These are phyloP conservation scores for Pseudocercospora fuligena DNA, from an alignment of 2,329 filamentous ascomycete species.

Conservation along the genomic window DNA sequence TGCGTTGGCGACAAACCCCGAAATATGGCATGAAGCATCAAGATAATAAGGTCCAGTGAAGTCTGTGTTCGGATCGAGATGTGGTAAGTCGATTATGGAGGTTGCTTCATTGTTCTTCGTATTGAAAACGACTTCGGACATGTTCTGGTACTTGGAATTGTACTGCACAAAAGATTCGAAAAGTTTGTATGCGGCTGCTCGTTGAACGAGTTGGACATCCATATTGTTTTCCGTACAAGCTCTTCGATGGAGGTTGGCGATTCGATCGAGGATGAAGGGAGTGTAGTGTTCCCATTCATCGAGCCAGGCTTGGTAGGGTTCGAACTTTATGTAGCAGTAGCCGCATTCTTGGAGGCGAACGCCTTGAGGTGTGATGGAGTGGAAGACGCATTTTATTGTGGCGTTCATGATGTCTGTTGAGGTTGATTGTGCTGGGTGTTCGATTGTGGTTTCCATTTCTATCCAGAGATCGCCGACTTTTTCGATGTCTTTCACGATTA, in stretches of 20 bases:
- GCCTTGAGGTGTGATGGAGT: slow-evolving; percentile 32
- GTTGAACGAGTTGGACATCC: slow-evolving; percentile 28
- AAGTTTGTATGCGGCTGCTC: slow-evolving; percentile 30
- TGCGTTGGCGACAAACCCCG: slow-evolving; percentile 47
- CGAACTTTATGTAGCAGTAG: slow-evolving; percentile 32
- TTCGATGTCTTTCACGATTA: slow-evolving; percentile 31
- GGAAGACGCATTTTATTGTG: slow-evolving; percentile 29
- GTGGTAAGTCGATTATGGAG: slow-evolving; percentile 38
- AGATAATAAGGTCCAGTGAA: slow-evolving; percentile 44
- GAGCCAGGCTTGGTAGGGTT: slow-evolving; percentile 28
- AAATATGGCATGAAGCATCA: slow-evolving; percentile 44
- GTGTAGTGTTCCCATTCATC: slow-evolving; percentile 28
- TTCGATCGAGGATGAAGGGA: slow-evolving; percentile 27
- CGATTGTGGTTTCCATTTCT: slow-evolving; percentile 32
- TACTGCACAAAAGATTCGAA: slow-evolving; percentile 38
- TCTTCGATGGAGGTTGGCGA: slow-evolving; percentile 25
- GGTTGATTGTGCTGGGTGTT: neutral
- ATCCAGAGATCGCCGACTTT: slow-evolving; percentile 31
- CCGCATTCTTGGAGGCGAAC: slow-evolving; percentile 34
- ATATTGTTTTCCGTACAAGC: slow-evolving; percentile 25
- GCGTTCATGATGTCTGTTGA: slow-evolving; percentile 14
- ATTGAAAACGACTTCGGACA: slow-evolving; percentile 37
- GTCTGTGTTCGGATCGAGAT: slow-evolving; percentile 34
- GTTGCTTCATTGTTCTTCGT: slow-evolving; percentile 33
- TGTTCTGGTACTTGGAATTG: slow-evolving; percentile 33